Percentiles rank a stretch among this genome's conserved stretches.
Evolutionary conservation across 345 rosid species (phyloP).

Genomic region (Eucalyptus erythrocorys): DNA sequence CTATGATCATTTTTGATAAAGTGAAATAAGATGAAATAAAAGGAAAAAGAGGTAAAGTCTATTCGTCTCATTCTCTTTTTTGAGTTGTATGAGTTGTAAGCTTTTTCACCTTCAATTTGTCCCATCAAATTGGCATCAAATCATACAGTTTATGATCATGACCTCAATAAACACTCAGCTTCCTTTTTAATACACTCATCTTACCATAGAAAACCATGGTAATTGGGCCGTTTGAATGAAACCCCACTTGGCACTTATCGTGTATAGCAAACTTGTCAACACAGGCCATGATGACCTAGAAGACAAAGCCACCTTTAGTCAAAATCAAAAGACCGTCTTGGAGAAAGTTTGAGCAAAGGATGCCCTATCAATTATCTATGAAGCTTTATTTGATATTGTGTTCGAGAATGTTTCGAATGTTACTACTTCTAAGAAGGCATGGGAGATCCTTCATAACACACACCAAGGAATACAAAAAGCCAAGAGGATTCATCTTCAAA

Average conservation of each 20-base stretch:
- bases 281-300: neutral
- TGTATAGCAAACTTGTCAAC: neutral
- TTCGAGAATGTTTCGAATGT: neutral
- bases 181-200: neutral
- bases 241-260: neutral
- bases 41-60: neutral
- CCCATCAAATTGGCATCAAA: neutral
- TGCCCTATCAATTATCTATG: neutral
- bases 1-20: no score
- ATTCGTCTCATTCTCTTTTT: neutral
- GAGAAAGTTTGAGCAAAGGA: neutral
- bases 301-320: neutral
- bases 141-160: neutral
- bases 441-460: neutral
- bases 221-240: neutral
- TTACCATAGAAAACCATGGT: neutral
- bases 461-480: neutral
- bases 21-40: neutral
- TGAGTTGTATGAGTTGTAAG: neutral
- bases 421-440: neutral
- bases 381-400: neutral
- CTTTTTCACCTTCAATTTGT: neutral
- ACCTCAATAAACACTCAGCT: neutral
- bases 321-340: no score
- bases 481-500: neutral